Evolutionary conservation across 805 yeast species (phyloP), one percentile per base, ranked within the genome.

Genomic region (Candida endomychidarum): DNA sequence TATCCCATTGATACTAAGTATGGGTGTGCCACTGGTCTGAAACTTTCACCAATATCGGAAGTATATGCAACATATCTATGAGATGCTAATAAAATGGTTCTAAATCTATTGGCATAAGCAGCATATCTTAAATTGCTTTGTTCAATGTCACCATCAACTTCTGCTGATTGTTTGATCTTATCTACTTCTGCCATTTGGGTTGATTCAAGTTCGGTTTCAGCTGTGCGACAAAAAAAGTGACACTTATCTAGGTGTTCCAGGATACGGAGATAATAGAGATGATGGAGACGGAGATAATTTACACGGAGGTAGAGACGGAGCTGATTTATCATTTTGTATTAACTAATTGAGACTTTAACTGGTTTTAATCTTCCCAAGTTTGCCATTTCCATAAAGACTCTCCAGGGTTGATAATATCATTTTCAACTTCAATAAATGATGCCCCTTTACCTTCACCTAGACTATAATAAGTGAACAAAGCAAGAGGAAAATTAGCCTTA

Each of bases 1-100:
- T 86, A 86, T 20, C 91, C 82, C 2, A 76, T 45, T 10, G 63
- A 70, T 14, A 86, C 93, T n/a, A 82, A 42, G 23, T 51, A 48
- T 1, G 90, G 89, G 51, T 80, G 82, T 3, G 86, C 90, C 8
- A 86, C 82, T 1, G 93, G 93, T 38, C 95, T 72, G 63, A 86
- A 86, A 8, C 90, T 82, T 56, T 86, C 95, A 22, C 95, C 95
- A 51, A 86, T 79, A 57, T 86, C 95, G 0, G 90, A 83, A 2
- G 95, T 85, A 61, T 86, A 86, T 1, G 95, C 95, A 18, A 86
- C 86, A 53, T 86, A 86, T 52, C 95, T 65, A 56, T 83, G 91
- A 11, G 90, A 77, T 5, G 93, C 87, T 37, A 72, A 50, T 34
- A 84, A 67, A 43, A 86, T 80, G 7, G 89, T 83, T 57, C 89